Evolutionary conservation across 148 eudicot genomes (phyloP), one percentile per base, ranked within the genome.

Genomic region (Gaultheria prostrata): DNA sequence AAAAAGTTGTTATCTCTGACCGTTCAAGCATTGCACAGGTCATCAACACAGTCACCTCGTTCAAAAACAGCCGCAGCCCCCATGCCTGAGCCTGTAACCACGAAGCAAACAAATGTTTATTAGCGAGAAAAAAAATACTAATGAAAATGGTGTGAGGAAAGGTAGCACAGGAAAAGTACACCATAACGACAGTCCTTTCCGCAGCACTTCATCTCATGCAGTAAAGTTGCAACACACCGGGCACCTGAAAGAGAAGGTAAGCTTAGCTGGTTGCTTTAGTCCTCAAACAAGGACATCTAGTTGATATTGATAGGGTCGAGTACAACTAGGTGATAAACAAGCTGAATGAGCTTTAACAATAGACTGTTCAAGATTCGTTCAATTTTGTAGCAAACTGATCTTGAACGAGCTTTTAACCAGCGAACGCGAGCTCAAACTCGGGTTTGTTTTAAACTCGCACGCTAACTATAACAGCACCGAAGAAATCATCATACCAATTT

Each of bases 51-150:
- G 84, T 93, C 98, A 2, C 98, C 98, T 91, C 98, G 89, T 86
- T 95, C 97, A 50, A 95, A 86, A 74, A 95, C 98, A 84, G 95
- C 98, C 35, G 98, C 98, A 84, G 98, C 98, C 18, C 98, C 98
- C 98, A 94, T 95, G 56, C 98, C 98, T 35, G 95, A 88, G 67
- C 97, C 98, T 95, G 85, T 85, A 87, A 12, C 54, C 21, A 50
- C 12, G 57, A 51, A 45, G 32, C 56, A 51, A 7, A 28, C 78
- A 35, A 17, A 81, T 79, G 24, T 85, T 63, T 57, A n/a, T n/a
- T n/a, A 73, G 15, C 1, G 10, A 1, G 33, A n/a, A n/a, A 12
- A 48, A 65, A 11, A 39, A 12, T 15, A 80, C 46, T 24, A 39
- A 6, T 9, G 13, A 12, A 49, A 50, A 33, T 48, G 33, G 50